Conservation (phyloP, 176 grass and related monocot genomes). For the Aegilops umbellulata region DNA sequence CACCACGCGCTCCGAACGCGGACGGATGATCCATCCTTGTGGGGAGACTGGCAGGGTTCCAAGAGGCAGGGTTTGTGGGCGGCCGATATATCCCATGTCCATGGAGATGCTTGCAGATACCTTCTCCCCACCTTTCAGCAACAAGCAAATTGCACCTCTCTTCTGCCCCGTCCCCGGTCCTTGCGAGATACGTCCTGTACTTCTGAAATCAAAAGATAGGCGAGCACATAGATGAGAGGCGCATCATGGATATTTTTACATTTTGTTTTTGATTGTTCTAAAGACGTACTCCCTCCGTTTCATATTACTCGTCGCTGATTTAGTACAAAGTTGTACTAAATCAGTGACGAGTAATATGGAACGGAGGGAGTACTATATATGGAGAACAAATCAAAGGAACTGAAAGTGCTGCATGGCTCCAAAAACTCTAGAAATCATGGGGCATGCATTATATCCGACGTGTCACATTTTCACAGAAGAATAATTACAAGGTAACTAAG, state of each 20-base stretch:
- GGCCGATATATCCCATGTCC: conserved; percentile 14
- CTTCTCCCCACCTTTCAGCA: conserved; percentile 17
- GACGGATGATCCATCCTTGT: background rate
- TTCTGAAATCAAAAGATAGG: conserved; percentile 59
- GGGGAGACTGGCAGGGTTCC: background rate
- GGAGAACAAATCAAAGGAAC: background rate
- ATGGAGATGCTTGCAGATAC: conserved; percentile 21
- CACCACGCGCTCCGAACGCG: background rate
- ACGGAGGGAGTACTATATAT: no score
- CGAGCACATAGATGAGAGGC: background rate
- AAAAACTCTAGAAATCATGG: background rate
- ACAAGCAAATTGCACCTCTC: background rate
- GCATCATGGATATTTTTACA: no score
- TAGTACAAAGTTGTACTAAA: no score
- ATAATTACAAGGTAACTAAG: background rate
- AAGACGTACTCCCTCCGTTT: no score
- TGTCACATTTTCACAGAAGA: background rate
- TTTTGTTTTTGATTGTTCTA: no score
- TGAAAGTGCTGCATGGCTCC: background rate
- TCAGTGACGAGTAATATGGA: no score
- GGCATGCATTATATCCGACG: background rate
- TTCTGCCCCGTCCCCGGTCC: background rate
- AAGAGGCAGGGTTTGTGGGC: background rate
- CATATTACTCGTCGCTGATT: no score
- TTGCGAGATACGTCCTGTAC: conserved; percentile 48